Conservation (phyloP, 1,139 yeast genomes). For the Lizanozyma gosingica region DNA sequence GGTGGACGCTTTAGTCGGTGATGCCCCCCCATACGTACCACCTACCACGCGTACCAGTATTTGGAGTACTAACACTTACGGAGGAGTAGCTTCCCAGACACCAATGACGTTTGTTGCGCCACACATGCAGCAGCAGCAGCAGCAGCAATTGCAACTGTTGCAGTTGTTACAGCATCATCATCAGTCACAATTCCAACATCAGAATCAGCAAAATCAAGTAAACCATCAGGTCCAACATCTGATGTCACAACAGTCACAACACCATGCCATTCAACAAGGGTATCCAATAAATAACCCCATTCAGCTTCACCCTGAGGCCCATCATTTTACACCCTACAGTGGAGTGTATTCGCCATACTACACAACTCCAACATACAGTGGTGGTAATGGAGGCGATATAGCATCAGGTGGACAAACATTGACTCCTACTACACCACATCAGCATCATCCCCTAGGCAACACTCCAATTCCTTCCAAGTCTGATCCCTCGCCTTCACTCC, state of each 20-base stretch:
- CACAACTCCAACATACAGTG: no score
- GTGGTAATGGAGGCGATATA: no score
- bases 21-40: not conserved
- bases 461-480: no score
- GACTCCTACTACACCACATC: no score
- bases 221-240: conserved; percentile 2
- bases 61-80: conserved; percentile 1
- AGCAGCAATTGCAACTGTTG: conserved; percentile 1
- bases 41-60: conserved; percentile 2
- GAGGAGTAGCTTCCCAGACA: conserved; percentile 1
- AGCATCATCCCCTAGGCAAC: no score
- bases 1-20: conserved; percentile 1
- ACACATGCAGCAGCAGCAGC: conserved; percentile 1
- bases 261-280: not conserved
- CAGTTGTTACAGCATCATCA: no score
- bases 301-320: not conserved
- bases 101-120: not conserved
- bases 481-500: no score
- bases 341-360: no score
- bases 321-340: not conserved
- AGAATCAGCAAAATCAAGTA: conserved; percentile 2
- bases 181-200: conserved; percentile 1
- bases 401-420: no score
- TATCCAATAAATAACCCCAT: not conserved
- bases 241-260: conserved; percentile 2